Percentiles rank a stretch among this genome's conserved stretches.
These are phyloP conservation scores for Magnusiomyces tetraspermus DNA, from an alignment of 1,139 yeast species.

Conservation along the genomic window DNA sequence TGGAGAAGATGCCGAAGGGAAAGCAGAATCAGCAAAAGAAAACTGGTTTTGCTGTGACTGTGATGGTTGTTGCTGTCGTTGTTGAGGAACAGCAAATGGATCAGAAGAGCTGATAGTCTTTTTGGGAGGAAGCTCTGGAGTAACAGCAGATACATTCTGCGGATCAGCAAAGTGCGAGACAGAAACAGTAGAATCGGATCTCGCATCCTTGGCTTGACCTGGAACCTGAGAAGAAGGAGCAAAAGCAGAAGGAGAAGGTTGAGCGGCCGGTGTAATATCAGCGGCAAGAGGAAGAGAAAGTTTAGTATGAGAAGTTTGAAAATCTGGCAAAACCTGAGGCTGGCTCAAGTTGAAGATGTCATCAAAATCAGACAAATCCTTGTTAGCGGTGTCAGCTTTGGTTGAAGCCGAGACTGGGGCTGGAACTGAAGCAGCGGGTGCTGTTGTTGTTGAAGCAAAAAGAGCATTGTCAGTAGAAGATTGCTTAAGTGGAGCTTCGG, in stretches of 20 bases:
- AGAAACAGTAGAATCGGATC: background rate
- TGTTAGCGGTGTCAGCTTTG: constrained; percentile 17
- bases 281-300: background rate
- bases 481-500: background rate
- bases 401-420: too few species aligned
- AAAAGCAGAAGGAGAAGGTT: background rate
- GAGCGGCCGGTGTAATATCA: background rate
- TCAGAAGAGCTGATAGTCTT: background rate
- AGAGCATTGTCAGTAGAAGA: constrained; percentile 8
- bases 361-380: constrained; percentile 13
- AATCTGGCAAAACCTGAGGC: background rate
- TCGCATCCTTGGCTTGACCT: background rate
- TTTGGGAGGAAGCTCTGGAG: background rate
- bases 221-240: background rate
- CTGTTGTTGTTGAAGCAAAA: too few species aligned
- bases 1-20: background rate
- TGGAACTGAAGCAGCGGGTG: too few species aligned
- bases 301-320: background rate
- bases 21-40: background rate
- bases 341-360: too few species aligned
- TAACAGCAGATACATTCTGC: background rate
- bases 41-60: background rate
- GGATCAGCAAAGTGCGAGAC: background rate
- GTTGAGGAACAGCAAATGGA: background rate
- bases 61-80: background rate